Evolutionary conservation across 2,329 filamentous ascomycete genomes (phyloP), one percentile per base, ranked within the genome.

Genomic region (Fusarium goolgardi): DNA sequence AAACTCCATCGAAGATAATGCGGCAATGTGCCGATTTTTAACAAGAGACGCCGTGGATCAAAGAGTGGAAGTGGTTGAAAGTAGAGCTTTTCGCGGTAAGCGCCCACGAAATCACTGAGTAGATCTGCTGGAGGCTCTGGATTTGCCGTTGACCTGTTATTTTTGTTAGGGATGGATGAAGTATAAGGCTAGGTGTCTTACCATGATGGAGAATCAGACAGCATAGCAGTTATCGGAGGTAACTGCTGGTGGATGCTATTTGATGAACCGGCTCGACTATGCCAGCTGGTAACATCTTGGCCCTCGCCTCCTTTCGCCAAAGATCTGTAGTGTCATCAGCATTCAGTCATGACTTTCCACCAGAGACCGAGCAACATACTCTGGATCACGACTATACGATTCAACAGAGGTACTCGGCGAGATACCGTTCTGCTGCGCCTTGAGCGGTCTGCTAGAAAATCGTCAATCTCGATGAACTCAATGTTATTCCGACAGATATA

Each of bases 1-100:
- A 73, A 64, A 2, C 59, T 64, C 71, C 71, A 73, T 12, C 71
- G 64, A 1, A 73, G 45, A 10, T 71, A 67, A 15, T 71, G 58
- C 3, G 71, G 67, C 4, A 69, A n/a, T 3, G 65, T 55, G 3
- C 39, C 9, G 0, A 73, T 49, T 23, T 63, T 62, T 0, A 52
- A 13, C 12, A 55, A 56, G 0, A 73, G 67, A 16, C 52, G 59
- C 5, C 27, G 41, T 0, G 56, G 64, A 0, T 71, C 64, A 4
- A 70, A 69, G 0, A 70, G 64, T 0, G 64, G 67, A 6, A 70
- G 60, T 2, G 67, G 67, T 13, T 70, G 67, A 3, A 68, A 70
- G 43, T 71, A 70, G 0, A 70, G 7, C 10, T 69, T 71, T n/a
- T 70, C 56, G 0, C 63, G 55, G 5, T 71, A 70, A 1, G 63